Base-by-base conservation (phyloP, 345 rosid genomes). In the Xanthoceras sorbifolium region DNA sequence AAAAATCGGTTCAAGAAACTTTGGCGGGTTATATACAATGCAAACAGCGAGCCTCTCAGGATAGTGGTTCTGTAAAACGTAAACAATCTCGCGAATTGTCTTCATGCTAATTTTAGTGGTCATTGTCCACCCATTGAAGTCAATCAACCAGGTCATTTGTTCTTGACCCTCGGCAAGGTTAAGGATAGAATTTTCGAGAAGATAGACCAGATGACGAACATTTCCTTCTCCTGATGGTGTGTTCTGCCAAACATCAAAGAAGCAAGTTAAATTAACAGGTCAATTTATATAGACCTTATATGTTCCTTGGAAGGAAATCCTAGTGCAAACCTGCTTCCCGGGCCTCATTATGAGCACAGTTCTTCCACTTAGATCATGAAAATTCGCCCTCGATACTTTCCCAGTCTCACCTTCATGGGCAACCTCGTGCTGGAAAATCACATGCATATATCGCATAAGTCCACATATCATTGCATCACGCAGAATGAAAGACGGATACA, bases 341-440 rank as follows among this genome's bases (percentile, higher is more conserved):
- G 99, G 99, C 83, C 99, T 92, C 89, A 96, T 78, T 72, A 96
- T 96, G 75, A 96, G 97, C 55, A 96, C 99, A 1, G 89, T 81
- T 77, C 99, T 86, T 48, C 98, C 99, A 44, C 75, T 76, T 38
- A 86, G 82, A 78, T 96, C 99, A 50, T 80, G 90, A 84, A 96
- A 96, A 69, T 77, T 70, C 42, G 98, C 99, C 85, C 94, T 88
- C 44, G 91, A 93, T 22, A 76, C 83, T 80, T 96, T 96, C 8
- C 99, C 99, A 11, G 98, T 93, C 85, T 90, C 98, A 46, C 98
- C 97, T 86, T 96, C 99, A 77, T 85, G 84, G 5, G 94, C 97
- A 62, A 96, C 93, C 84, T 93, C 90, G 82, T 79, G 79, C 98
- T 96, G 71, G 32, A 84, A 10, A 55, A 5, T 32, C 29, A 71